A percentile compares a stretch with the other conserved stretches of the same genome.
Conservation (phyloP, 371 early-diverging fungal genomes). For the Thermomucor indicae-seudaticae region DNA sequence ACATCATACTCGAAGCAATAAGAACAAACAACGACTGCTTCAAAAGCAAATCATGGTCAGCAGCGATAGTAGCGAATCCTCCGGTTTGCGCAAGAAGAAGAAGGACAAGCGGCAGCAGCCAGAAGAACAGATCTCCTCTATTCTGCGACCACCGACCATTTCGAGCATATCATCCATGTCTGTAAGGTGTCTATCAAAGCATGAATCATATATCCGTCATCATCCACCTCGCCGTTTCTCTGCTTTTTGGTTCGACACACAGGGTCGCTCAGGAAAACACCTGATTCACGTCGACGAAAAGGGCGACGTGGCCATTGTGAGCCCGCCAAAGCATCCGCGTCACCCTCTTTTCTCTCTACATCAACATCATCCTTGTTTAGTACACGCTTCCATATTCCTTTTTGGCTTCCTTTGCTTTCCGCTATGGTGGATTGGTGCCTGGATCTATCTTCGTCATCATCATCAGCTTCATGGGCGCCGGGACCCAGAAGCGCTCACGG, state of each 20-base stretch:
- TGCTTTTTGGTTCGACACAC: slow-evolving; percentile 4
- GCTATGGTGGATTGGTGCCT: slow-evolving; percentile 11
- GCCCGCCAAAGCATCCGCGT: not conserved
- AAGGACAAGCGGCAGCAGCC: not conserved
- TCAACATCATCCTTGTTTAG: not conserved
- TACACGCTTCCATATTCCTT: slow-evolving; percentile 2
- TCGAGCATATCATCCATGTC: not conserved
- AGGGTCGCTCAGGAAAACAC: slow-evolving; percentile 1
- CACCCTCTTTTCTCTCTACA: not conserved
- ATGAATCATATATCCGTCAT: not conserved
- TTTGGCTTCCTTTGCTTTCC: slow-evolving; percentile 9
- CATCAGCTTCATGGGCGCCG: not conserved
- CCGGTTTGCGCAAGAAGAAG: too few species aligned
- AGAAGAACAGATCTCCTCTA: not conserved
- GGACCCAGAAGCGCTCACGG: not conserved
- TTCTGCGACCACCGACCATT: not conserved
- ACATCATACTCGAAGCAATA: not conserved
- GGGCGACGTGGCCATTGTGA: not conserved
- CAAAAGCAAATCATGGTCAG: not conserved
- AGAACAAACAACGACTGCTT: not conserved
- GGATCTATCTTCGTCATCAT: slow-evolving; percentile 1
- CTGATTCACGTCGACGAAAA: not conserved
- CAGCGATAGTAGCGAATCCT: too few species aligned
- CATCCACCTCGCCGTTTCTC: slow-evolving; percentile 2
- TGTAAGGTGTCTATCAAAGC: too few species aligned